Conservation (phyloP, 306 rosid genomes). For the Comarum palustre region DNA sequence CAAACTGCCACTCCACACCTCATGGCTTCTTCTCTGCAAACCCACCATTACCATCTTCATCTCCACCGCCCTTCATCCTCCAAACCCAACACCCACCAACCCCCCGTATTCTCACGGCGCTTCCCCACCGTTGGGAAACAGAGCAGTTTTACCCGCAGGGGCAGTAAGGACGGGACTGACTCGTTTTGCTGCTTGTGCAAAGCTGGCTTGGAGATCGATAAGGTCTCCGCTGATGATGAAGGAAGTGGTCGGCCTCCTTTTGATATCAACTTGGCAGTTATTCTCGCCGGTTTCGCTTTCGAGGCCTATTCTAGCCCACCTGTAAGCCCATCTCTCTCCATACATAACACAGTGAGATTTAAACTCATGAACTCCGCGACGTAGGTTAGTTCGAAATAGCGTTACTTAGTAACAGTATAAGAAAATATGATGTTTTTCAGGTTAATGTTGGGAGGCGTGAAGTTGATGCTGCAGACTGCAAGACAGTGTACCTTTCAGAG, state of each 20-base stretch:
- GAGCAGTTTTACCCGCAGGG: slow-evolving; percentile 25
- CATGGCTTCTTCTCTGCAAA: slow-evolving; percentile 62
- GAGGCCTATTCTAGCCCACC: slow-evolving; percentile 81
- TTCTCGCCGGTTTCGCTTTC: slow-evolving; percentile 90
- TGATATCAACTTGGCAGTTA: slow-evolving; percentile 82
- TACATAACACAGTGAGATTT: background rate
- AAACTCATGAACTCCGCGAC: background rate
- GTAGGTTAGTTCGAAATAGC: background rate
- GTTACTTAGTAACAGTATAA: no score
- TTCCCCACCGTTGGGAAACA: slow-evolving; percentile 31
- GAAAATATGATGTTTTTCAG: slow-evolving; percentile 30
- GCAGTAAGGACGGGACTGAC: slow-evolving; percentile 25
- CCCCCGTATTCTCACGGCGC: slow-evolving; percentile 24
- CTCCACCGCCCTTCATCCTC: slow-evolving; percentile 31
- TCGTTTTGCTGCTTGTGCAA: slow-evolving; percentile 41
- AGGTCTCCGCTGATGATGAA: slow-evolving; percentile 31
- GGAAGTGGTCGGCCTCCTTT: slow-evolving; percentile 56
- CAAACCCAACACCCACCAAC: slow-evolving; percentile 13
- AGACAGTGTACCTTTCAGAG: slow-evolving; percentile 80
- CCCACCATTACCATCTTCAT: slow-evolving; percentile 39
- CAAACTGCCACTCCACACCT: slow-evolving; percentile 30
- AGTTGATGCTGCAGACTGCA: slow-evolving; percentile 75
- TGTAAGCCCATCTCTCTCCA: slow-evolving; percentile 36
- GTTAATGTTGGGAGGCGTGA: slow-evolving; percentile 67
- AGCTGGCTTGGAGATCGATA: slow-evolving; percentile 41